Conservation (phyloP, 108 stramenopile species). For the Nannochloropsis gaditana region DNA sequence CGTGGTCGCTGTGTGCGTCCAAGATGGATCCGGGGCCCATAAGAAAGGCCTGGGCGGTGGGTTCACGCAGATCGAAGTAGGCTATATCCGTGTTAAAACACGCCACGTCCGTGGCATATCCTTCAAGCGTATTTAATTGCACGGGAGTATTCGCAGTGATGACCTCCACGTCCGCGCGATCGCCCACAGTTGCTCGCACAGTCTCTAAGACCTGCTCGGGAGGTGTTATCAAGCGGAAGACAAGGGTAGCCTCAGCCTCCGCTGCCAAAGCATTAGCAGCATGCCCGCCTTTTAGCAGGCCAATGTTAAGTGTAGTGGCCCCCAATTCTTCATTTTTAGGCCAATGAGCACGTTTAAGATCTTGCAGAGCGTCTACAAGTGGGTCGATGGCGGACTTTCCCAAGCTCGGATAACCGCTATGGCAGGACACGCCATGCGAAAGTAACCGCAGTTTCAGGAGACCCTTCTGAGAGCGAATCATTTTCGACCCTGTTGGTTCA, state of each 20-base stretch:
- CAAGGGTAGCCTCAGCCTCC: slow-evolving; percentile 29
- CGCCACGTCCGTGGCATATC: slow-evolving; percentile 42
- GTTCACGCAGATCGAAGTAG: slow-evolving; percentile 22
- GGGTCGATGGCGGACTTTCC: slow-evolving; percentile 42
- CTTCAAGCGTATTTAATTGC: slow-evolving; percentile 38
- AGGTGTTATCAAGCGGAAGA: slow-evolving; percentile 40
- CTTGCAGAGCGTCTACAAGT: slow-evolving; percentile 35
- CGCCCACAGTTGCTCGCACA: slow-evolving; percentile 23
- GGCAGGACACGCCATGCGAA: slow-evolving; percentile 42
- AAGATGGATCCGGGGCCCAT: slow-evolving; percentile 48
- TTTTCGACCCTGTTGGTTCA: slow-evolving; percentile 36
- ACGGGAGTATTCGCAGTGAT: slow-evolving; percentile 45
- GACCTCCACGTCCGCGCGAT: slow-evolving; percentile 27
- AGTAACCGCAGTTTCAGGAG: slow-evolving; percentile 39
- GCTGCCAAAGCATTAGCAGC: slow-evolving; percentile 50
- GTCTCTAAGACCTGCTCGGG: slow-evolving; percentile 34
- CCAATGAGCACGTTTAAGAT: slow-evolving; percentile 33
- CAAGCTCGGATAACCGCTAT: slow-evolving; percentile 44
- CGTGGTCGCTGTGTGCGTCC: slow-evolving; percentile 41
- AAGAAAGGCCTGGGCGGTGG: slow-evolving; percentile 18
- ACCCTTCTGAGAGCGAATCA: slow-evolving; percentile 43
- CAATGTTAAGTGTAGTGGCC: slow-evolving; percentile 47
- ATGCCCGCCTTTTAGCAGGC: slow-evolving; percentile 41
- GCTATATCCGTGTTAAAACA: slow-evolving; percentile 49
- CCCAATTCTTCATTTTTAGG: slow-evolving; percentile 48